These are phyloP conservation scores for Eucalyptus pauciflora DNA, from an alignment of 345 rosid genomes.

Conservation along the genomic window DNA sequence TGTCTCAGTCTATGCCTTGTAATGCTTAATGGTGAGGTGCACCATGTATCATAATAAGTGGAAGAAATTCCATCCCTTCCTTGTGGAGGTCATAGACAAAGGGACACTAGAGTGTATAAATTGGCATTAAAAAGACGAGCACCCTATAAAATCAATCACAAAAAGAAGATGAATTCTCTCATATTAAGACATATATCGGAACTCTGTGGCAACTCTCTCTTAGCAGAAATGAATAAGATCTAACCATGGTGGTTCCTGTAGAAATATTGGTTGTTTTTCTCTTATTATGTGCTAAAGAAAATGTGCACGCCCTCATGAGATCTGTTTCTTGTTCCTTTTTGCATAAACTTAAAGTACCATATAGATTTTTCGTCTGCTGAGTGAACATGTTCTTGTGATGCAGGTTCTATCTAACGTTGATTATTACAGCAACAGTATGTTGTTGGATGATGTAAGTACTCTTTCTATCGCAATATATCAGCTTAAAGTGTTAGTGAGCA, in stretches of 20 bases:
- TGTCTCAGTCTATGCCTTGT: neutral
- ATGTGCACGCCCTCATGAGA: neutral
- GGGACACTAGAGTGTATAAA: neutral
- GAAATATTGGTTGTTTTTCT: neutral
- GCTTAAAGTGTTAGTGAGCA: neutral
- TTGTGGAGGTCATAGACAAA: neutral
- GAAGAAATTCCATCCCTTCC: neutral
- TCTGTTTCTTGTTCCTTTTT: neutral
- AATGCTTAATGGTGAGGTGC: neutral
- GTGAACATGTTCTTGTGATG: neutral
- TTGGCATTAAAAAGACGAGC: no score
- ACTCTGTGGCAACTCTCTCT: neutral
- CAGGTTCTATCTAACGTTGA: conserved; percentile 88
- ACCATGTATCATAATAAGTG: neutral
- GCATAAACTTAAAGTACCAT: neutral
- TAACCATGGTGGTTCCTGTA: neutral
- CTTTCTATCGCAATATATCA: neutral
- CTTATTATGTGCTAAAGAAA: neutral
- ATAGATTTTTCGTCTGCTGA: neutral
- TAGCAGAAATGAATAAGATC: neutral
- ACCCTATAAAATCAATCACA: no score
- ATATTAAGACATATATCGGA: neutral
- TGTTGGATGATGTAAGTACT: conserved; percentile 97
- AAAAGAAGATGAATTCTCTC: neutral
- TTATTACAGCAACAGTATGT: conserved; percentile 82